Evolutionary conservation across 306 rosid genomes (phyloP).

Genomic region (Lotus japonicus): DNA sequence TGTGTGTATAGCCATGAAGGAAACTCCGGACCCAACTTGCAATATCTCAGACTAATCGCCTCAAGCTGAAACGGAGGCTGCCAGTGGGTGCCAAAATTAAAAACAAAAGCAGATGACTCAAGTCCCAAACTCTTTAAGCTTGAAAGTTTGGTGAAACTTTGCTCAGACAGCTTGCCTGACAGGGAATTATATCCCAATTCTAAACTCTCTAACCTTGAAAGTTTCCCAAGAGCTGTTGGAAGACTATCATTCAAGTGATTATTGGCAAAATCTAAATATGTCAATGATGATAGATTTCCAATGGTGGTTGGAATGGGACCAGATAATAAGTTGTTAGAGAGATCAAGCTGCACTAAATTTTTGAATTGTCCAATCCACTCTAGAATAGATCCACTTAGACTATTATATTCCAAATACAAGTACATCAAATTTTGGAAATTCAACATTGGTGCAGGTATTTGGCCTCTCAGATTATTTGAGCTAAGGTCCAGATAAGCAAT

Average conservation of each 20-base stretch:
- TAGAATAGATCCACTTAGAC: background rate
- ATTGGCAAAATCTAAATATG: background rate
- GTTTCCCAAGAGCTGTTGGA: background rate
- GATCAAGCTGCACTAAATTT: background rate
- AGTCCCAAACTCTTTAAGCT: background rate
- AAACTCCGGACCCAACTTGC: constrained; percentile 1
- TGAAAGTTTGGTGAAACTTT: background rate
- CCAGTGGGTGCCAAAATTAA: background rate
- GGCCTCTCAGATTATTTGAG: background rate
- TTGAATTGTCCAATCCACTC: background rate
- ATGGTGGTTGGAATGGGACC: background rate
- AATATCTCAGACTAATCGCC: background rate
- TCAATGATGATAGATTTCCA: constrained; percentile 2
- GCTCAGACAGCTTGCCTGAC: background rate
- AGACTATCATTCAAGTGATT: background rate
- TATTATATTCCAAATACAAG: background rate
- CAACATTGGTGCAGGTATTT: background rate
- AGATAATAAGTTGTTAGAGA: background rate
- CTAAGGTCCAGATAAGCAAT: background rate
- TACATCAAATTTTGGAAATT: background rate
- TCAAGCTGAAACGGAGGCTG: background rate
- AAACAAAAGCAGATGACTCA: background rate
- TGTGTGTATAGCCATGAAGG: constrained; percentile 16
- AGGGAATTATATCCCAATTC: background rate
- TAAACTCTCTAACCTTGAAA: background rate